These are phyloP conservation scores for Penicillium sp. DNA, from an alignment of 2,329 filamentous ascomycete species.

Conservation along the genomic window DNA sequence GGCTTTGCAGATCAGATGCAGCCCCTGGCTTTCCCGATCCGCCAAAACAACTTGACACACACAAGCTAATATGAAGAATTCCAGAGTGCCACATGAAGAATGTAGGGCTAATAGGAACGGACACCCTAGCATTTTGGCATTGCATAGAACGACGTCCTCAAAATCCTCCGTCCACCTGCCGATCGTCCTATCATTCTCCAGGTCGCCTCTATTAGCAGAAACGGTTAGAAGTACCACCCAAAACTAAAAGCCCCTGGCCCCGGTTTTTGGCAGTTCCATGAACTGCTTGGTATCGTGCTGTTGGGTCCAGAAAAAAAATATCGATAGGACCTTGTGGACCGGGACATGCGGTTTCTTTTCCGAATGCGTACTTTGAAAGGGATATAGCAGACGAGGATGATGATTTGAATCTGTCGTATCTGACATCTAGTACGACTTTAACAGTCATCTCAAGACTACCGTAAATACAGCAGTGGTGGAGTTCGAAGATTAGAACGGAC, in stretches of 20 bases:
- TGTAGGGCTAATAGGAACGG: not conserved
- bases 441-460: no score
- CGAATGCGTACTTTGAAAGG: not conserved
- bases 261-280: not conserved
- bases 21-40: constrained; percentile 3
- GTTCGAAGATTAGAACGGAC: no score
- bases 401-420: no score
- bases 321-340: not conserved
- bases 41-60: not conserved
- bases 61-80: not conserved
- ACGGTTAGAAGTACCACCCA: not conserved
- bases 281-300: not conserved
- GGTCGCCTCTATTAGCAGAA: not conserved
- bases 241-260: not conserved
- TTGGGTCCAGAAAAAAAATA: not conserved
- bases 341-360: not conserved
- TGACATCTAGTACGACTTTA: no score
- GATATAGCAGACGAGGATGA: no score
- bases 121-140: not conserved
- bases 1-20: constrained; percentile 6
- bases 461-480: no score
- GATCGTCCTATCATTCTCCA: not conserved
- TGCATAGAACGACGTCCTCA: not conserved
- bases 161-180: not conserved
- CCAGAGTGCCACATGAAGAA: not conserved